Base-by-base conservation (phyloP, 148 eudicot species). In the Heliamphora exappendiculata region DNA sequence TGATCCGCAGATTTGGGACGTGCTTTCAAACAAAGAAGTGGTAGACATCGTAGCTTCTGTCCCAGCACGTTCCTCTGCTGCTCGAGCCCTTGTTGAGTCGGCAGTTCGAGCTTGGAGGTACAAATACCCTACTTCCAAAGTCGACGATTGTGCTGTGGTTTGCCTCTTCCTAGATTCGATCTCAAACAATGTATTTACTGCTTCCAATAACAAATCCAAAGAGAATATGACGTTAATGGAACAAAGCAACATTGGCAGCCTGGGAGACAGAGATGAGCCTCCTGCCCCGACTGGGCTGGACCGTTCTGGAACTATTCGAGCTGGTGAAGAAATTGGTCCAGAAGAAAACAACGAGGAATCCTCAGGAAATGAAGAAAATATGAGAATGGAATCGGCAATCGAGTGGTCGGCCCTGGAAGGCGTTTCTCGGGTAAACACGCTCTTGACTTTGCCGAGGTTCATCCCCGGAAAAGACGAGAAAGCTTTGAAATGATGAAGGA, bases 391-490 rank as follows among this genome's bases (percentile, higher is more conserved):
- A 29, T 26, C 33, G 2, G 88, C 50, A 28, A 74, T 53, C 68
- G 91, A 91, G n/a, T 93, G 92, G 89, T 88, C 88, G 1, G 98
- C 96, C 7, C 91, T 89, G 29, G 96, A 93, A 76, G 98, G 96
- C 0, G 98, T 93, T 31, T 80, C 89, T 44, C 93, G 96, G 20
- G 91, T 89, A 22, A 87, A 93, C 84, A 93, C 98, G 17, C 37
- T 91, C 74, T 59, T 93, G 82, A 91, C 81, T 50, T 51, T 93
- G 75, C 96, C 98, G 2, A 86, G 91, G 84, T 89, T 75, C 39
- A 78, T 82, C 10, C 93, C 93, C 0, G 84, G 77, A 5, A 82
- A 82, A 69, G 82, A 82, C 29, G 82, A 80, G 63, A 78, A 78
- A 68, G 74, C 76, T 63, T 41, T 28, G 22, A 80, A 77, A 42